phyloP scores from a whole-genome alignment of 1,284 basidiomycete species.

The Xerocomus amazonicus region DNA sequence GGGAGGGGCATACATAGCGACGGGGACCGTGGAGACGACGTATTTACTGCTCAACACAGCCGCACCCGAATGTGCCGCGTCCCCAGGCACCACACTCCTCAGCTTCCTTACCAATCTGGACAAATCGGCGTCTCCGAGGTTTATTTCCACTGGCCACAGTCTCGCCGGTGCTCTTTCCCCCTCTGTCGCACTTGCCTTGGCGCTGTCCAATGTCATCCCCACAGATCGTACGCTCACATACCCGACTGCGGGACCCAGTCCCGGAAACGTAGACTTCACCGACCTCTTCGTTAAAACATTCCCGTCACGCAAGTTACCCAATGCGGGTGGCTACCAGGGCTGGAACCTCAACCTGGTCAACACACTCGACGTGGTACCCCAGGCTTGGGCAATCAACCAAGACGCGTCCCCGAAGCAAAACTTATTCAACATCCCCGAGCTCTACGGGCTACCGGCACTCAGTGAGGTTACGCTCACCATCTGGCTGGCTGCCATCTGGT shows the following conservation, averaged over 20 bases:
- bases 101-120: slow-evolving; percentile 5
- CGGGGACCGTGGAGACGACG: background rate
- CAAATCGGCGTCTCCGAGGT: background rate
- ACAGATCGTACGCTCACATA: slow-evolving; percentile 3
- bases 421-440: background rate
- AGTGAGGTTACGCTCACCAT: background rate
- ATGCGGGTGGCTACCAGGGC: slow-evolving; percentile 3
- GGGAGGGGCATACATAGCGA: background rate
- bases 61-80: slow-evolving; percentile 1
- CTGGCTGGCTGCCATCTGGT: background rate
- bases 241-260: slow-evolving; percentile 7
- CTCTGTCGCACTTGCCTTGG: slow-evolving; percentile 10
- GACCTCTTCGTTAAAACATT: background rate
- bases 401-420: background rate
- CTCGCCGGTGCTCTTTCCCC: slow-evolving; percentile 11
- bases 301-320: background rate
- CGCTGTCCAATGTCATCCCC: background rate
- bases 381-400: background rate
- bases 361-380: slow-evolving; percentile 7
- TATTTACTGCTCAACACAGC: slow-evolving; percentile 5
- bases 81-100: slow-evolving; percentile 6
- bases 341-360: slow-evolving; percentile 19
- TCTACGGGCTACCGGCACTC: background rate
- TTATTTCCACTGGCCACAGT: slow-evolving; percentile 12
- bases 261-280: background rate